Conservation (phyloP, 2,329 filamentous ascomycete species). For the Pseudogymnoascus sp. region DNA sequence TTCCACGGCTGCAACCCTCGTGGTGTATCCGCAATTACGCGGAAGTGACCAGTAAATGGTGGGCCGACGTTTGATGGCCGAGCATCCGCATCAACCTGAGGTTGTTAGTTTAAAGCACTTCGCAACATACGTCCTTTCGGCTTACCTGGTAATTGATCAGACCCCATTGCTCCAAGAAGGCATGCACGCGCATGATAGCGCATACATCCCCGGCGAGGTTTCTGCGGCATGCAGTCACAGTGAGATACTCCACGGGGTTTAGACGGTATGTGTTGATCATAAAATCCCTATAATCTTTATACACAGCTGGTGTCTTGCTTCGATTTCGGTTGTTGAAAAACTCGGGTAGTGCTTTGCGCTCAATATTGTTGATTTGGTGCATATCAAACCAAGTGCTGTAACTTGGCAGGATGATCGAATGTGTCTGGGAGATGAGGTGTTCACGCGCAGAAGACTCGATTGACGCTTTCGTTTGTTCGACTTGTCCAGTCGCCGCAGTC, state of each 20-base stretch:
- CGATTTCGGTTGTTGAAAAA: conserved; percentile 98
- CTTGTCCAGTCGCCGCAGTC: conserved; percentile 43
- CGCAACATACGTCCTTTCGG: background rate
- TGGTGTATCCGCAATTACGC: conserved; percentile 90
- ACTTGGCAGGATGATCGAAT: conserved; percentile 91
- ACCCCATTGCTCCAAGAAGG: conserved; percentile 97
- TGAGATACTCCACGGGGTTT: conserved; percentile 92
- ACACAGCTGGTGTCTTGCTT: conserved; percentile 93
- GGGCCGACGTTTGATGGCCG: conserved; percentile 91
- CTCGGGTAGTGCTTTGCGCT: conserved; percentile 90
- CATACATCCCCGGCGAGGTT: conserved; percentile 97
- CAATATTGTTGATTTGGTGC: conserved; percentile 81
- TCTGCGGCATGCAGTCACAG: conserved; percentile 88
- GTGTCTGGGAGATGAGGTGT: conserved; percentile 86
- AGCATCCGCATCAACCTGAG: conserved; percentile 88
- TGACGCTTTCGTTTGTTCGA: conserved; percentile 66
- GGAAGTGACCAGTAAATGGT: conserved; percentile 95
- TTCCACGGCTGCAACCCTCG: conserved; percentile 93
- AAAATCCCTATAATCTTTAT: conserved; percentile 98
- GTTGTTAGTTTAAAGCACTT: conserved; percentile 23
- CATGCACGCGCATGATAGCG: conserved; percentile 97
- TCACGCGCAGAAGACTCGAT: conserved; percentile 82
- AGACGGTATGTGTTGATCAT: conserved; percentile 99
- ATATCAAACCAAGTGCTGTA: conserved; percentile 99
- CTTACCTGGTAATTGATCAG: conserved; percentile 96